These are phyloP conservation scores for Panaeolus cyanescens DNA, from an alignment of 768 basidiomycete species.

Conservation along the genomic window DNA sequence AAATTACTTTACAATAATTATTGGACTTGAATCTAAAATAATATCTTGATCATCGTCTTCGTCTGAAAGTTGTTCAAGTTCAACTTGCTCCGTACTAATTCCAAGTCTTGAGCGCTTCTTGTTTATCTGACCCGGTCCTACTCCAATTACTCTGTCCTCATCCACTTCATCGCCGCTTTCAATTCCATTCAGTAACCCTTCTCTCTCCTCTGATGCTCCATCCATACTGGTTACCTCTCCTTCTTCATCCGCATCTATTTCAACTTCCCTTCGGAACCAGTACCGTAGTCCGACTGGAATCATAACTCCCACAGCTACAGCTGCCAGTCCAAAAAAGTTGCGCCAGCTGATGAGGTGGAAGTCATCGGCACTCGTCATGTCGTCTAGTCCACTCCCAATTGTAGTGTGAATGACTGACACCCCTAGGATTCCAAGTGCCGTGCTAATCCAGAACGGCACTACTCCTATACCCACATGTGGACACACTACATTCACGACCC, in stretches of 20 bases:
- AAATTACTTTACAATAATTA: constrained; percentile 29
- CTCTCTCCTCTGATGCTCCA: constrained; percentile 28
- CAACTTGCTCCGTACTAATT: constrained; percentile 16
- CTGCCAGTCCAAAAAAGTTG: constrained; percentile 84
- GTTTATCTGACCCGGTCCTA: constrained; percentile 54
- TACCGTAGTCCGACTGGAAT: constrained; percentile 90
- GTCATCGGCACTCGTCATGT: constrained; percentile 93
- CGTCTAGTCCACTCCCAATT: constrained; percentile 89
- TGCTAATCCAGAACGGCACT: constrained; percentile 86
- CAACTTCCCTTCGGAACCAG: constrained; percentile 71
- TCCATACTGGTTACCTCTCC: constrained; percentile 24
- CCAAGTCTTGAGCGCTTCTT: constrained; percentile 29
- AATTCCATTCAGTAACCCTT: constrained; percentile 6
- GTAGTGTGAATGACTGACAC: constrained; percentile 94
- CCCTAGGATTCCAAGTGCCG: constrained; percentile 89
- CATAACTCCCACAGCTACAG: constrained; percentile 88
- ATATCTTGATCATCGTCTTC: constrained; percentile 66
- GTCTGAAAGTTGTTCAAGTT: constrained; percentile 38
- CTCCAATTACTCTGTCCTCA: constrained; percentile 54
- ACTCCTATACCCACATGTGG: constrained; percentile 90
- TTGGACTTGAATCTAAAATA: constrained; percentile 75
- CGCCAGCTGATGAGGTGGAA: constrained; percentile 92
- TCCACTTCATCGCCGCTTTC: constrained; percentile 30
- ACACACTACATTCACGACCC: constrained; percentile 92
- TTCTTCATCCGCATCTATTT: constrained; percentile 37